Evolutionary conservation across 352 stramenopile species (phyloP).

Genomic region (Globisporangium paddicum): DNA sequence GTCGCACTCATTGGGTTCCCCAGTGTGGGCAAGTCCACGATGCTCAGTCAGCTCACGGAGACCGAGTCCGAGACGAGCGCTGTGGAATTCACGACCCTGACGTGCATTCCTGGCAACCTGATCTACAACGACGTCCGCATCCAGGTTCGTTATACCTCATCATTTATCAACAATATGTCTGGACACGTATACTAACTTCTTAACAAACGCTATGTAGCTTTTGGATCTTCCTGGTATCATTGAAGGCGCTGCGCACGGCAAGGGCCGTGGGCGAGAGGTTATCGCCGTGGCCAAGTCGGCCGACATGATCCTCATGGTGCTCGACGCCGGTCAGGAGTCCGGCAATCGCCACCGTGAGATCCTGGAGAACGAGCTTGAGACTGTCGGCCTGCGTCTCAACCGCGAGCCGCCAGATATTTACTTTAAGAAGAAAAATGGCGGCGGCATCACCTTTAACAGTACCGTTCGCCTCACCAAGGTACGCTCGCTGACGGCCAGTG

Average conservation of each 20-base stretch:
- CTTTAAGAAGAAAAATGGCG: conserved; percentile 93
- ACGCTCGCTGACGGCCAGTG: no score
- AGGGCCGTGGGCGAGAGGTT: conserved; percentile 96
- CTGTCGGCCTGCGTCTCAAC: conserved; percentile 97
- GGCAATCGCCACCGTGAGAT: conserved; percentile 96
- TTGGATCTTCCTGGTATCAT: conserved; percentile 99
- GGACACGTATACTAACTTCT: no score
- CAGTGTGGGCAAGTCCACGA: conserved; percentile 86
- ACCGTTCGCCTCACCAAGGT: conserved; percentile 95
- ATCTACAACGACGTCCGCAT: conserved; percentile 96
- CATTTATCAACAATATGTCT: no score
- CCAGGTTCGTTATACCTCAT: conserved; percentile 51
- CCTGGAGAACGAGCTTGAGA: conserved; percentile 98
- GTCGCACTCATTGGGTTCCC: conserved; percentile 96
- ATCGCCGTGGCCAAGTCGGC: conserved; percentile 98
- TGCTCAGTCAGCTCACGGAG: conserved; percentile 93
- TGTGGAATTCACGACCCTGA: conserved; percentile 99
- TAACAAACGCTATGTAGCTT: no score
- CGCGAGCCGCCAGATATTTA: conserved; percentile 96
- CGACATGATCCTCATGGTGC: conserved; percentile 99
- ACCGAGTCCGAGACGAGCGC: conserved; percentile 95
- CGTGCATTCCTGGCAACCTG: conserved; percentile 96
- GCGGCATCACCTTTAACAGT: conserved; percentile 95
- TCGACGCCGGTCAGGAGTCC: conserved; percentile 98
- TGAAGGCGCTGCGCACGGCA: conserved; percentile 97